Evolutionary conservation across 1,284 basidiomycete genomes (phyloP).

Genomic region (Takashimella koratensis): DNA sequence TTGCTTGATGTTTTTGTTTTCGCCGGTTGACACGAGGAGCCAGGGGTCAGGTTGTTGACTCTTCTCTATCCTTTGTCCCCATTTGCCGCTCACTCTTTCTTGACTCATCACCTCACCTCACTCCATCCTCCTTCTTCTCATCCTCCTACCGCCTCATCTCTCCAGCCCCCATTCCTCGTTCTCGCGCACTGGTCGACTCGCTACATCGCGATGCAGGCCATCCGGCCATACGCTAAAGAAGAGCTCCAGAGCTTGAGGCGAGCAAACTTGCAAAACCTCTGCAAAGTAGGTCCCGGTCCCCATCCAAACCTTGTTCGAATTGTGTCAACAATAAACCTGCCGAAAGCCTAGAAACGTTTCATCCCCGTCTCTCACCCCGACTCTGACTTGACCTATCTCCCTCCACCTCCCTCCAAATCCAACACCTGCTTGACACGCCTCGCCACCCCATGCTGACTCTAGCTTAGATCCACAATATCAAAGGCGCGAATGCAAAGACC

Average conservation of each 20-base stretch:
- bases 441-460: too few relatives aligned
- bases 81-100: too few relatives aligned
- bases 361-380: not conserved
- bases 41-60: too few relatives aligned
- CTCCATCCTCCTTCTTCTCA: not conserved
- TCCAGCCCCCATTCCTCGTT: too few relatives aligned
- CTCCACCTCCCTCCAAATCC: not conserved
- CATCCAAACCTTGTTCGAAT: not conserved
- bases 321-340: not conserved
- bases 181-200: too few relatives aligned
- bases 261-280: conserved; percentile 41
- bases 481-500: conserved; percentile 42
- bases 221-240: conserved; percentile 31
- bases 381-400: not conserved
- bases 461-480: conserved; percentile 39
- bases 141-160: not conserved
- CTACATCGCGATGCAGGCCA: not conserved
- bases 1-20: too few relatives aligned
- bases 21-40: too few relatives aligned
- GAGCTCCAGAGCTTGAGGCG: conserved; percentile 37
- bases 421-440: not conserved
- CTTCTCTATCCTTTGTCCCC: too few relatives aligned
- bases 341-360: not conserved
- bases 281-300: conserved; percentile 29
- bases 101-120: too few relatives aligned